phyloP scores from a whole-genome alignment of 352 stramenopile species.

The Phytophthora gonapodyides region DNA sequence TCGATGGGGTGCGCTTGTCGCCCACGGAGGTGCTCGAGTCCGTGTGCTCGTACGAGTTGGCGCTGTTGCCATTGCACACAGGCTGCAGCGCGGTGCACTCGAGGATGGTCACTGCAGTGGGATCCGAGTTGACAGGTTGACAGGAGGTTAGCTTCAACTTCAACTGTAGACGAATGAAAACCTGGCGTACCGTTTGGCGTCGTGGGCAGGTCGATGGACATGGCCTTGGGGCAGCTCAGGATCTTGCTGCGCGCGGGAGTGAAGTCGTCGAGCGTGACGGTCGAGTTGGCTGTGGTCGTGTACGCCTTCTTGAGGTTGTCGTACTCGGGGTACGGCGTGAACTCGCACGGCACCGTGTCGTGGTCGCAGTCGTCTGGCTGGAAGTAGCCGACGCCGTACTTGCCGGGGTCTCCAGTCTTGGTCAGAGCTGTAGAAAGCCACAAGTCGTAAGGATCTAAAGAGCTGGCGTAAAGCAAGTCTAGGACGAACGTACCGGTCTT shows the following conservation, averaged over 20 bases:
- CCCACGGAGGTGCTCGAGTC: conserved; percentile 29
- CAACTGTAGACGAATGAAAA: conserved; percentile 15
- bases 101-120: conserved; percentile 42
- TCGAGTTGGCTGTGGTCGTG: conserved; percentile 67
- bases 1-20: conserved; percentile 38
- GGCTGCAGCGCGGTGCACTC: conserved; percentile 57
- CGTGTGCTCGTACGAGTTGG: conserved; percentile 56
- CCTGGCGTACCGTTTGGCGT: conserved; percentile 40
- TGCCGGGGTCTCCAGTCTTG: conserved; percentile 54
- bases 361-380: conserved; percentile 70
- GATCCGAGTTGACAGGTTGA: neutral
- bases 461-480: no score
- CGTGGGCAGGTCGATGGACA: conserved; percentile 36
- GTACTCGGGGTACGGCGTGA: conserved; percentile 75
- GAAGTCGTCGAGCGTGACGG: conserved; percentile 46
- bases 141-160: conserved; percentile 7
- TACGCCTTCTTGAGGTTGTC: conserved; percentile 76
- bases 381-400: conserved; percentile 82
- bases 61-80: conserved; percentile 55
- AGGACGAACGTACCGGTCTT: conserved; percentile 26
- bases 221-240: conserved; percentile 46
- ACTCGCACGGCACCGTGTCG: conserved; percentile 53
- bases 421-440: conserved; percentile 35
- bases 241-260: conserved; percentile 39
- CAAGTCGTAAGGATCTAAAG: neutral